A percentile compares a stretch with the other conserved stretches of the same genome.
These are phyloP conservation scores for Tillandsia fasciculata DNA, from an alignment of 176 grass and related monocot genomes.

Conservation along the genomic window DNA sequence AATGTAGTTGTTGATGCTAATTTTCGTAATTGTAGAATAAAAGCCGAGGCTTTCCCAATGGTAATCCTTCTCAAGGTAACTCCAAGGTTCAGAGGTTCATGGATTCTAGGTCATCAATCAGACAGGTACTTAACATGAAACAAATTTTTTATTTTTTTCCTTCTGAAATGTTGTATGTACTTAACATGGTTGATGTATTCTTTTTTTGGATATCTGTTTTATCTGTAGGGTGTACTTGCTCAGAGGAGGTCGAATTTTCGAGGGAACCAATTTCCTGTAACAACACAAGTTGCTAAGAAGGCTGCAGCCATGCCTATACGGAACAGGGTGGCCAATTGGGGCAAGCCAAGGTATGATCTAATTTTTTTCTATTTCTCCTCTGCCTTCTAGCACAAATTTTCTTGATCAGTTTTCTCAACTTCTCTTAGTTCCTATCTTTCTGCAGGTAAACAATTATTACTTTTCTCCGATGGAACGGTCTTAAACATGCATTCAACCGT, in stretches of 20 bases:
- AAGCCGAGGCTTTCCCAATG: constrained; percentile 52
- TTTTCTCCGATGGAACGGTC: constrained; percentile 36
- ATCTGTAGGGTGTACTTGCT: constrained; percentile 61
- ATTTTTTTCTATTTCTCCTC: not conserved
- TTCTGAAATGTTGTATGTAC: constrained; percentile 8
- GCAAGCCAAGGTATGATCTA: constrained; percentile 60
- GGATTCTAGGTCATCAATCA: constrained; percentile 71
- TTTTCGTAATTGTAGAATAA: constrained; percentile 47
- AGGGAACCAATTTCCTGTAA: constrained; percentile 62
- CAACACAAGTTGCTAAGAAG: constrained; percentile 69
- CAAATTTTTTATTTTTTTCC: not conserved
- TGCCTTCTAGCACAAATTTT: not conserved
- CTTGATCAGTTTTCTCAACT: constrained; percentile 8
- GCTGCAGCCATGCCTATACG: constrained; percentile 46
- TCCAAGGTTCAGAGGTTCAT: constrained; percentile 48
- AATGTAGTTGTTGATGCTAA: not conserved
- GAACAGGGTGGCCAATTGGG: constrained; percentile 41
- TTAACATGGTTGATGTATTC: not conserved
- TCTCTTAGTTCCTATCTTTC: constrained; percentile 19
- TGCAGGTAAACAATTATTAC: constrained; percentile 64
- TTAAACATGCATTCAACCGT: constrained; percentile 28
- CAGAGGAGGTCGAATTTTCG: constrained; percentile 76
- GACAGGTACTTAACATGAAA: constrained; percentile 39
- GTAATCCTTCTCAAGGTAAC: constrained; percentile 36
- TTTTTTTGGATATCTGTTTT: constrained; percentile 1